A percentile compares a stretch with the other conserved stretches of the same genome.
Evolutionary conservation across 2,329 filamentous ascomycete species (phyloP).

Genomic region (Fusarium nelsonii): DNA sequence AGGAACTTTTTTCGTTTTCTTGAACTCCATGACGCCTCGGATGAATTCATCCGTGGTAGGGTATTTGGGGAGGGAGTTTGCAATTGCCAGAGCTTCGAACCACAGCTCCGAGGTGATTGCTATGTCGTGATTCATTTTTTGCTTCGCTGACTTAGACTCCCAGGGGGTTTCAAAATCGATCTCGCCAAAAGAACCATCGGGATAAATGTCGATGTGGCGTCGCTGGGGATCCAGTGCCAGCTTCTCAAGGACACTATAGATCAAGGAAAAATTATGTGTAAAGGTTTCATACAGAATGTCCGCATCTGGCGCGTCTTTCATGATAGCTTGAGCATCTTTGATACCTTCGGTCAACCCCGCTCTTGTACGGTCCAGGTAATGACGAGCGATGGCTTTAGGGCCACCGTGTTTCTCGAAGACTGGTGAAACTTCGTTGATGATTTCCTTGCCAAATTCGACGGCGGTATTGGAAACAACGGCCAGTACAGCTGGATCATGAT

Average conservation of each 20-base stretch:
- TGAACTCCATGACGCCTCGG: conserved; percentile 51
- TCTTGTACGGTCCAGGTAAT: not conserved
- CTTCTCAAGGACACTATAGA: not conserved
- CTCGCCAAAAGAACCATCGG: not conserved
- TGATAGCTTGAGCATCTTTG: too few species aligned
- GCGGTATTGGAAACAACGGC: conserved; percentile 56
- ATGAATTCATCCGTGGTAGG: conserved; percentile 55
- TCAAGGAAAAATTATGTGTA: not conserved
- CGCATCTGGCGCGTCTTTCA: not conserved
- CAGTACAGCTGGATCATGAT: conserved; percentile 40
- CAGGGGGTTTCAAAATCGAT: not conserved
- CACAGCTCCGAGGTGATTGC: not conserved
- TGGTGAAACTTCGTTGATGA: conserved; percentile 50
- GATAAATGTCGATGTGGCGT: not conserved
- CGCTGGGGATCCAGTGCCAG: not conserved
- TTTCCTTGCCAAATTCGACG: conserved; percentile 50
- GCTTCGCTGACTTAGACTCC: not conserved
- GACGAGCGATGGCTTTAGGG: not conserved
- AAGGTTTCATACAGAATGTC: not conserved
- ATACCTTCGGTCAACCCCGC: not conserved
- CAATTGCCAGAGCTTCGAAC: not conserved
- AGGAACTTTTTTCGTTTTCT: conserved; percentile 48
- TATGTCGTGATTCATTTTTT: not conserved
- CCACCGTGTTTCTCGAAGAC: conserved; percentile 1
- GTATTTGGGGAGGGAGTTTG: conserved; percentile 32